Evolutionary conservation across 805 yeast species (phyloP), one percentile per base, ranked within the genome.

Genomic region (Wickerhamia fluorescens): DNA sequence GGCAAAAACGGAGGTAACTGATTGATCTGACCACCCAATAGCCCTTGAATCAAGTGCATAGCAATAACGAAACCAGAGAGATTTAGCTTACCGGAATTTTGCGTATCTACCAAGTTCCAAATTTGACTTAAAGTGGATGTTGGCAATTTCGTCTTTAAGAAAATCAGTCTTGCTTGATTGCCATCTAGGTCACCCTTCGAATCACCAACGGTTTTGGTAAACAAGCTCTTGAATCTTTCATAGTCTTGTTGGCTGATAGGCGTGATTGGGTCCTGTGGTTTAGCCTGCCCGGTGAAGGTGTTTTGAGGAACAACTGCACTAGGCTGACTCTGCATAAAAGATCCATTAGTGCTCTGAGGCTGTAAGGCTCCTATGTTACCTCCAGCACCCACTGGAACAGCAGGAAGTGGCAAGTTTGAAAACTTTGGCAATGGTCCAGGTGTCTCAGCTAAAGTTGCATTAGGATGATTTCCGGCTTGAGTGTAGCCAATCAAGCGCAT

Each of bases 21-120:
- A 28, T 68, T 69, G 42, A 86, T 56, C 3, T 73, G 43, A 22
- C 86, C 83, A 44, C 75, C 72, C 45, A 86, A 64, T 18, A 80
- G 61, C 41, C 86, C 78, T 54, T 89, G 96, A 39, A 92, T 85
- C 49, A 92, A 68, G 56, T 84, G 94, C 98, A 92, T 89, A 6
- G 97, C 96, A 45, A 89, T 73, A 25, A 85, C 73, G 45, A 92
- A 92, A 50, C 85, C 88, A 10, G 77, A 68, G 47, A 77, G 72
- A 33, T 72, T 67, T 44, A 92, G 71, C 32, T 72, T 65, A 4
- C 98, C 98, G 2, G 71, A 57, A 42, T 77, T 77, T 30, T 71
- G 70, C 36, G 76, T 74, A 51, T 92, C 98, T 24, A 83, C 92
- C 33, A 89, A 64, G 30, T 71, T 71, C 98, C 98, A 92, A 35